Conservation (phyloP, 2,329 filamentous ascomycete species). For the Alternaria angustiovoidea region DNA sequence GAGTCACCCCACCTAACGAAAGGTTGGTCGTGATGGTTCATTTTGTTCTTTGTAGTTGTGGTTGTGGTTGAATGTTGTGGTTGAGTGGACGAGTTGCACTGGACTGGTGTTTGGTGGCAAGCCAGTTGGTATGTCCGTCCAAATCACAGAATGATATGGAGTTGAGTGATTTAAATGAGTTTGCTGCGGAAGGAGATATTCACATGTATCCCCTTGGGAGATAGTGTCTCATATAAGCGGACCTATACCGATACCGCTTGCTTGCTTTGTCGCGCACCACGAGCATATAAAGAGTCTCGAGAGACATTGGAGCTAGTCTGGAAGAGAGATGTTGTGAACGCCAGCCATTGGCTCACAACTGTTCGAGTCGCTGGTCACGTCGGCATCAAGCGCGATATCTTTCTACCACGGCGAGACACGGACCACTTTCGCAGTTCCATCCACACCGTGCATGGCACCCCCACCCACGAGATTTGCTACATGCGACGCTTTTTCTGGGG, state of each 20-base stretch:
- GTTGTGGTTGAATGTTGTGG: not conserved
- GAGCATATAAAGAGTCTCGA: not conserved
- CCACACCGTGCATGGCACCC: not conserved
- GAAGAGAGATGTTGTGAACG: not conserved
- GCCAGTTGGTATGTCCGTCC: not conserved
- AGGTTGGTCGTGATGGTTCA: not conserved
- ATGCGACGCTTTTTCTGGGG: not conserved
- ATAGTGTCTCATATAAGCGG: not conserved
- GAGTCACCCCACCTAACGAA: not conserved
- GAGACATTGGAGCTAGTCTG: not conserved
- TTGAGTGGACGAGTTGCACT: not conserved
- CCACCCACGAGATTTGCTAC: not conserved
- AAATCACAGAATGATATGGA: not conserved
- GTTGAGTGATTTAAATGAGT: not conserved
- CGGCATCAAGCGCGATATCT: not conserved
- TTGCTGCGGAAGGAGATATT: not conserved
- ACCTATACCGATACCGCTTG: not conserved
- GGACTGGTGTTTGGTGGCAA: not conserved
- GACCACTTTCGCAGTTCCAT: not conserved
- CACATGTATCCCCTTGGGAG: not conserved
- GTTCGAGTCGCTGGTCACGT: not conserved
- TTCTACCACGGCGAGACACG: not conserved
- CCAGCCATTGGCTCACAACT: not conserved
- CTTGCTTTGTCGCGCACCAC: not conserved
- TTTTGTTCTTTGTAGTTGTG: not conserved